Evolutionary conservation across 2,329 filamentous ascomycete genomes (phyloP).

Genomic region (Colletotrichum magnum): DNA sequence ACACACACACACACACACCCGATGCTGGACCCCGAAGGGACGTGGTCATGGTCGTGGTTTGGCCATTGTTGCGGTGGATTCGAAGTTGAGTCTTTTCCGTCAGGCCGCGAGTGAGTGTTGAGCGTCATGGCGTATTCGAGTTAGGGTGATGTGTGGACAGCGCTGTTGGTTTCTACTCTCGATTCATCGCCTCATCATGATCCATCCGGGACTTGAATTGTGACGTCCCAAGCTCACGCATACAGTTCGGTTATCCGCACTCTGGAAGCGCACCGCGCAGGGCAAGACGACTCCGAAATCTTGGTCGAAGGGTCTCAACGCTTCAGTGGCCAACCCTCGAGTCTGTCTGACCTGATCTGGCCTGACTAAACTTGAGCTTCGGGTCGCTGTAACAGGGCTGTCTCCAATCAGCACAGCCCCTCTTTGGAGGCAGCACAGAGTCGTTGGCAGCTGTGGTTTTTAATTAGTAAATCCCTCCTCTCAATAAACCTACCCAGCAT

Average conservation of each 20-base stretch:
- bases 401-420: conserved; percentile 15
- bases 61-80: conserved; percentile 11
- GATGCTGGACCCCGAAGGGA: conserved; percentile 14
- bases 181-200: too few relatives aligned
- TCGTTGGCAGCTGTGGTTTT: too few relatives aligned
- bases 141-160: conserved; percentile 6
- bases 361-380: conserved; percentile 5
- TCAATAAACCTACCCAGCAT: too few relatives aligned
- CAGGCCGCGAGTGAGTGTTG: not conserved
- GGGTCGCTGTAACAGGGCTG: conserved; percentile 2
- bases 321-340: conserved; percentile 1
- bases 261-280: conserved; percentile 5
- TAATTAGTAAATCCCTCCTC: too few relatives aligned
- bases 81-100: conserved; percentile 9
- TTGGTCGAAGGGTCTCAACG: too few relatives aligned
- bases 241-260: too few relatives aligned
- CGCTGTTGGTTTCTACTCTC: too few relatives aligned
- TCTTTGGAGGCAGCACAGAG: not conserved
- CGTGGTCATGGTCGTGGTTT: conserved; percentile 5
- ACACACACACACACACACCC: conserved; percentile 3
- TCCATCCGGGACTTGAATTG: too few relatives aligned
- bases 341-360: conserved; percentile 6
- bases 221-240: too few relatives aligned
- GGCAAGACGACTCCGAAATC: not conserved
- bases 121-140: not conserved